Percentiles rank a stretch among this genome's conserved stretches.
phyloP scores from a whole-genome alignment of 352 stramenopile species.

The Stramenopiles sp. region DNA sequence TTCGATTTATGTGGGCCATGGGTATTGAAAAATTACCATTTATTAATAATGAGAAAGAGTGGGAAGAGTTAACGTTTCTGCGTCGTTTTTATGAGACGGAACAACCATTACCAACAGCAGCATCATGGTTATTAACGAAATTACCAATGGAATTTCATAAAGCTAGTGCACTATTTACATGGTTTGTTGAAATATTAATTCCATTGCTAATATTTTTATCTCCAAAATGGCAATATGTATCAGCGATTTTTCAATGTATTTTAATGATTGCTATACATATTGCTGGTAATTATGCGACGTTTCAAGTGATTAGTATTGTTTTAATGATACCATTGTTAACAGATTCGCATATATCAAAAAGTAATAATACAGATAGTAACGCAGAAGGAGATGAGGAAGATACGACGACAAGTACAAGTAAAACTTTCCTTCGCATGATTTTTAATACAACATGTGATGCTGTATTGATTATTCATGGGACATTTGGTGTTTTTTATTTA shows the following conservation, averaged over 20 bases:
- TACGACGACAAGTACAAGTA: neutral
- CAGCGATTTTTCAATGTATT: neutral
- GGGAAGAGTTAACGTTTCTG: neutral
- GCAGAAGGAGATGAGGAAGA: neutral
- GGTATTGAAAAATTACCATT: constrained; percentile 1
- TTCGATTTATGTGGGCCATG: constrained; percentile 7
- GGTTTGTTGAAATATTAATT: neutral
- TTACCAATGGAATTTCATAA: constrained; percentile 5
- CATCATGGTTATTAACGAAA: neutral
- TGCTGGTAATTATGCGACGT: neutral
- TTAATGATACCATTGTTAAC: neutral
- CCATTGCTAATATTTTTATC: neutral
- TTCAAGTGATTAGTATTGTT: neutral
- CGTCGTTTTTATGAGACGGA: constrained; percentile 1
- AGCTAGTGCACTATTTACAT: neutral
- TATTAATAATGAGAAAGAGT: constrained; percentile 5
- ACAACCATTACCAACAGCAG: neutral
- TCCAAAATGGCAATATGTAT: neutral
- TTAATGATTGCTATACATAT: neutral
- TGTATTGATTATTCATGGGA: neutral
- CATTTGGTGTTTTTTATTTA: neutral
- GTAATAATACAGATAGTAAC: too few species aligned
- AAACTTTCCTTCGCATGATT: neutral
- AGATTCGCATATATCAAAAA: neutral
- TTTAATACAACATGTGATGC: too few species aligned